Percentiles rank a stretch among this genome's conserved stretches.
Evolutionary conservation across 2,329 filamentous ascomycete species (phyloP).

Genomic region (Aspergillus transmontanensis): DNA sequence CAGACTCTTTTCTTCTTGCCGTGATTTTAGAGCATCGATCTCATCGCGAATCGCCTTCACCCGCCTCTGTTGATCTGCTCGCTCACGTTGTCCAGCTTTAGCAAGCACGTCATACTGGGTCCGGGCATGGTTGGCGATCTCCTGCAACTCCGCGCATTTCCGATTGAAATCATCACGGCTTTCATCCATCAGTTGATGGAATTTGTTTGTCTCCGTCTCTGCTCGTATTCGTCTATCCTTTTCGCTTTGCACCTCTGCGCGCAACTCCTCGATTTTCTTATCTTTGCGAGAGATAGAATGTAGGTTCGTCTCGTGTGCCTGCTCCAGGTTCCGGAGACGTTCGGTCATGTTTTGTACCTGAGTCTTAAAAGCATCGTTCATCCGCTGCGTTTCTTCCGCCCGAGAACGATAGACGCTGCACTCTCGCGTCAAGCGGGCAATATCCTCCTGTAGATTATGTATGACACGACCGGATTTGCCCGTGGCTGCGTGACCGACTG

Average conservation of each 20-base stretch:
- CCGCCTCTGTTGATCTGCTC: constrained; percentile 41
- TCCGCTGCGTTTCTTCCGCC: constrained; percentile 50
- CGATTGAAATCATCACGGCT: constrained; percentile 45
- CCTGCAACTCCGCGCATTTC: constrained; percentile 40
- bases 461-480: constrained; percentile 56
- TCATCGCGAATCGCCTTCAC: constrained; percentile 42
- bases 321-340: constrained; percentile 48
- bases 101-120: constrained; percentile 50
- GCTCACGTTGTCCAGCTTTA: constrained; percentile 43
- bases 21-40: constrained; percentile 35
- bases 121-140: constrained; percentile 41
- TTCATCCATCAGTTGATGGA: constrained; percentile 41
- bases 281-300: constrained; percentile 51
- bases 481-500: constrained; percentile 52
- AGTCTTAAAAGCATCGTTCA: constrained; percentile 48
- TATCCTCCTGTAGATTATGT: constrained; percentile 53
- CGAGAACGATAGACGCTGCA: constrained; percentile 48
- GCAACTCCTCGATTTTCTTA: constrained; percentile 51
- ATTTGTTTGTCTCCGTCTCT: constrained; percentile 42
- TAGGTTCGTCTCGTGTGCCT: constrained; percentile 50
- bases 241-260: constrained; percentile 45
- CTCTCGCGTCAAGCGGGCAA: constrained; percentile 52
- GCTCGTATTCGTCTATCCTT: constrained; percentile 43
- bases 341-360: constrained; percentile 50
- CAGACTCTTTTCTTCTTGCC: constrained; percentile 39